These are phyloP conservation scores for Erigeron canadensis DNA, from an alignment of 129 eudicot genomes.

Conservation along the genomic window DNA sequence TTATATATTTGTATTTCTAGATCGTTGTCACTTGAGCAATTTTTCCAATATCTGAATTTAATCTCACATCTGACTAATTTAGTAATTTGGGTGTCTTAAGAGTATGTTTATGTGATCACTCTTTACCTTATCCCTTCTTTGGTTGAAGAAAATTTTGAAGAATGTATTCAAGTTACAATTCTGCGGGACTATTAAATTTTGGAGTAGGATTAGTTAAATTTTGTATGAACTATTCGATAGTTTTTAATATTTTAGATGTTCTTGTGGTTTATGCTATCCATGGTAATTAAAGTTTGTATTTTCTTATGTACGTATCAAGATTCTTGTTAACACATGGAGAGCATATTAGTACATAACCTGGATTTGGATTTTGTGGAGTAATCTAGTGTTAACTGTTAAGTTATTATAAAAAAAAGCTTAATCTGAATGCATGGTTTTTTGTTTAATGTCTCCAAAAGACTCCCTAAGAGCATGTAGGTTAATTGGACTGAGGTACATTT, in stretches of 20 bases:
- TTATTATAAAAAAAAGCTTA: background rate
- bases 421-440: background rate
- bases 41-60: background rate
- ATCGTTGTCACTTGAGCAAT: background rate
- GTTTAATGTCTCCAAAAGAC: background rate
- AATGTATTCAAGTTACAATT: background rate
- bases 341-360: background rate
- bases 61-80: background rate
- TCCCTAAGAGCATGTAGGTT: background rate
- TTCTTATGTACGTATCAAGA: background rate
- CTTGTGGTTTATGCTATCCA: background rate
- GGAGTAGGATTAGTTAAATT: background rate
- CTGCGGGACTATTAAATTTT: too few species aligned
- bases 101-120: background rate
- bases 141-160: background rate
- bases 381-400: background rate
- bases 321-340: background rate
- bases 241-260: background rate
- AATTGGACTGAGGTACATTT: background rate
- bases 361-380: background rate
- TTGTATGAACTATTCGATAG: background rate
- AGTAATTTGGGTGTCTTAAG: background rate
- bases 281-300: too few species aligned
- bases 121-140: background rate
- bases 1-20: background rate